Evolutionary conservation across 495 filamentous ascomycete genomes (phyloP), one percentile per base, ranked within the genome.

Genomic region (Daldinia grandis): DNA sequence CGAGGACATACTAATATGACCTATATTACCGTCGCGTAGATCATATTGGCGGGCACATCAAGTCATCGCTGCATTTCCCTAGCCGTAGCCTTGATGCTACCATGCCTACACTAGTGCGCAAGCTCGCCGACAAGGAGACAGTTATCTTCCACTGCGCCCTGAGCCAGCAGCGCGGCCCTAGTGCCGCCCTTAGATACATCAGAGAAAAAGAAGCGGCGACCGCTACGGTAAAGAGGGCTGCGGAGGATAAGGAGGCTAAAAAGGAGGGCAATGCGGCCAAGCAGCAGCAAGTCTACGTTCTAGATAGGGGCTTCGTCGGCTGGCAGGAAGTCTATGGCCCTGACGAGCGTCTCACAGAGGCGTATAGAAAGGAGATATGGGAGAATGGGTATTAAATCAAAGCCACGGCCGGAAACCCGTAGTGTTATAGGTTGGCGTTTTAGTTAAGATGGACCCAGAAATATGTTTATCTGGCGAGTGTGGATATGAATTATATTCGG

Each of bases 121-220:
- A 87, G 59, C 87, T 98, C 31, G 79, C 89, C 65, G 89, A 91
- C 75, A 93, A 92, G 74, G 86, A 96, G 47, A 89, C 84, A 42
- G 92, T 99, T 24, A 88, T 99, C 17, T 99, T 99, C 78, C 96
- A 99, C 80, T 99, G 95, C 80, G 91, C 92, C n/a, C 81, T 98
- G 31, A 93, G 90, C 69, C 95, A 98, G 82, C 91, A 95, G 80
- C 87, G 95, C 3, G 92, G 92, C 0, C 92, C 92, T 1, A 78
- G 79, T 28, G 91, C 92, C 38, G 92, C 92, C 10, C 72, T 91
- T 62, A 72, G 81, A 74, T 95, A 95, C 74, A 67, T 93, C 66
- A 81, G 89, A 24, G 90, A 91, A 78, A 82, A 87, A 58, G 84
- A 88, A 59, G 77, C 62, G 86, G 66, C 73, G 83, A 21, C 58